These are phyloP conservation scores for Rhexocercosporidium sp. DNA, from an alignment of 2,329 filamentous ascomycete genomes.

Conservation along the genomic window DNA sequence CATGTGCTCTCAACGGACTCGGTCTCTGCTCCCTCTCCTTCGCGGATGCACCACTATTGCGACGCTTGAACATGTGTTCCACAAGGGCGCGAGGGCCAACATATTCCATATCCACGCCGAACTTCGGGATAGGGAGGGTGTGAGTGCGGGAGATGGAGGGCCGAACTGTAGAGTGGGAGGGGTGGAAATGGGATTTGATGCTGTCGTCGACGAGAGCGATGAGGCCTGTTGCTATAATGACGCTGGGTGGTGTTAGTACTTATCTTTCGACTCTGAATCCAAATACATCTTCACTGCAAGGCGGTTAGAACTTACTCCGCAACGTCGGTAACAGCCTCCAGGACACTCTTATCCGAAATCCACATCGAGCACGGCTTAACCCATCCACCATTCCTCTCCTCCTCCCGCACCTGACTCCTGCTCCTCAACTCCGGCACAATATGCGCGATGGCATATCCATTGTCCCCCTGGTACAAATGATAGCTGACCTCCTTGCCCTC, in stretches of 20 bases:
- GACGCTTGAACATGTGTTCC: conserved; percentile 66
- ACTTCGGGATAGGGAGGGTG: conserved; percentile 54
- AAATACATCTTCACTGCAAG: background rate
- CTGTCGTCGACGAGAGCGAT: conserved; percentile 88
- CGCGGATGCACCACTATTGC: conserved; percentile 37
- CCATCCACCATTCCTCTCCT: conserved; percentile 84
- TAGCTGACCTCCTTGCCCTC: conserved; percentile 71
- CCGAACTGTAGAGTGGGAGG: conserved; percentile 41
- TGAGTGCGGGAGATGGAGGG: conserved; percentile 54
- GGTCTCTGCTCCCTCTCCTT: conserved; percentile 28
- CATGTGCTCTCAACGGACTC: conserved; percentile 29
- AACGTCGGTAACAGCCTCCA: conserved; percentile 74
- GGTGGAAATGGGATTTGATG: conserved; percentile 63
- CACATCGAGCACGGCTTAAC: conserved; percentile 89
- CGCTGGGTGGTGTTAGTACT: conserved; percentile 55
- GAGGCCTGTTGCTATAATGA: conserved; percentile 88
- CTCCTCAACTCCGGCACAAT: conserved; percentile 82
- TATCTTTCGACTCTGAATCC: background rate
- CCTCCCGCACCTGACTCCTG: conserved; percentile 70
- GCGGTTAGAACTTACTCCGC: conserved; percentile 73
- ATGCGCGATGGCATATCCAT: conserved; percentile 73
- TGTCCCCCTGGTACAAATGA: conserved; percentile 74
- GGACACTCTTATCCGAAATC: conserved; percentile 76
- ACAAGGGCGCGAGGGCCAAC: conserved; percentile 66
- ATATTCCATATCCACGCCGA: conserved; percentile 65